Evolutionary conservation across 768 basidiomycete species (phyloP).

Genomic region (Tulasnella calospora): DNA sequence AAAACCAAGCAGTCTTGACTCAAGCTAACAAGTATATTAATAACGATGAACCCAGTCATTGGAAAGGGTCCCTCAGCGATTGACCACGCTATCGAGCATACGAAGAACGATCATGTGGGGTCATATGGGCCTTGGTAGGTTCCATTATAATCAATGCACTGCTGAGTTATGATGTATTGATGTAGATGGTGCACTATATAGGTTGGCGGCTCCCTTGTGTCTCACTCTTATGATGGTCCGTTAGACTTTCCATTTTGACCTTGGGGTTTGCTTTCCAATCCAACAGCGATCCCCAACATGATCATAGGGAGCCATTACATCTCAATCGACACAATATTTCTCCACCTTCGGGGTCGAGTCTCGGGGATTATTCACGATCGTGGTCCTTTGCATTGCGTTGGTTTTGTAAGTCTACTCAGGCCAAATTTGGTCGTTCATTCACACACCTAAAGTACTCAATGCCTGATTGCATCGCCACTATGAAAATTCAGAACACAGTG

Average conservation of each 20-base stretch:
- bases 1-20: neutral
- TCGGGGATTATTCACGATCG: neutral
- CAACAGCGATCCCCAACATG: too few species aligned
- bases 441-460: neutral
- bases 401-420: neutral
- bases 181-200: neutral
- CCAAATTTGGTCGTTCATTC: neutral
- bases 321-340: neutral
- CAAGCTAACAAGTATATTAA: neutral
- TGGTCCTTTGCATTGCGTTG: neutral
- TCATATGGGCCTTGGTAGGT: neutral
- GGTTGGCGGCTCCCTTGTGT: neutral
- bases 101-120: neutral
- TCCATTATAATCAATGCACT: neutral
- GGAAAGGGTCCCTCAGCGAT: neutral
- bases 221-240: neutral
- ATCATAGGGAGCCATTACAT: neutral
- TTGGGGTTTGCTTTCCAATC: neutral
- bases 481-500: neutral
- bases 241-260: neutral
- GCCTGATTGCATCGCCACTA: neutral
- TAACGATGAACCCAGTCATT: neutral
- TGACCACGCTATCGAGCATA: neutral
- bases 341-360: neutral
- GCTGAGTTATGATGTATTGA: neutral